Evolutionary conservation across 306 rosid genomes (phyloP).

Genomic region (Luffa acutangula): DNA sequence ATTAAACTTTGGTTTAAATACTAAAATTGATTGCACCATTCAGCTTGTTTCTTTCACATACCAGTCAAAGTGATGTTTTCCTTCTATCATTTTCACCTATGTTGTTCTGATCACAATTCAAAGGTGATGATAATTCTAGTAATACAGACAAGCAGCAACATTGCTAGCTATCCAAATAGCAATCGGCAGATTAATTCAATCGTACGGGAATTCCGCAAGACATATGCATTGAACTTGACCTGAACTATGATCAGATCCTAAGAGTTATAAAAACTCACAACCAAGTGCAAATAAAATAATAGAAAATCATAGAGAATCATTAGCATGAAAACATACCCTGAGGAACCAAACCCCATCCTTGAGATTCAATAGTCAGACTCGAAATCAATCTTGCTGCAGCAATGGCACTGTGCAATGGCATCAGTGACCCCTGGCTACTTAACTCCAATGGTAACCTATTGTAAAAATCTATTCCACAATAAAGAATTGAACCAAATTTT

Average conservation of each 20-base stretch:
- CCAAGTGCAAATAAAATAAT: neutral
- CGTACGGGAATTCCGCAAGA: neutral
- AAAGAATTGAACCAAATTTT: neutral
- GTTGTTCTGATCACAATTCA: neutral
- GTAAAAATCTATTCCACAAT: neutral
- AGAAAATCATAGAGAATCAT: neutral
- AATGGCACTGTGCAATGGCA: constrained; percentile 65
- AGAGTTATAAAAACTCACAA: neutral
- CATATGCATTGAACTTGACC: neutral
- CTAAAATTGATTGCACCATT: neutral
- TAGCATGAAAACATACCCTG: constrained; percentile 42
- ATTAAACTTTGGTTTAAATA: neutral
- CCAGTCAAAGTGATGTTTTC: neutral
- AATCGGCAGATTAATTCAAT: neutral
- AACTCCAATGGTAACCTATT: constrained; percentile 62
- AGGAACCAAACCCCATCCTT: constrained; percentile 76
- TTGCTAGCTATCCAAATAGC: neutral
- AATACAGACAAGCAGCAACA: neutral
- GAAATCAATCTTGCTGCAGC: constrained; percentile 76
- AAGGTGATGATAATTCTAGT: neutral
- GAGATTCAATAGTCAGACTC: constrained; percentile 51
- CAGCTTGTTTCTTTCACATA: neutral
- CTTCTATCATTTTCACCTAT: neutral
- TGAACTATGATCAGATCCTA: neutral
- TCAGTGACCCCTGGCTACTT: constrained; percentile 51